Evolutionary conservation across 352 stramenopile genomes (phyloP).

Genomic region (Aphanomyces astaci): DNA sequence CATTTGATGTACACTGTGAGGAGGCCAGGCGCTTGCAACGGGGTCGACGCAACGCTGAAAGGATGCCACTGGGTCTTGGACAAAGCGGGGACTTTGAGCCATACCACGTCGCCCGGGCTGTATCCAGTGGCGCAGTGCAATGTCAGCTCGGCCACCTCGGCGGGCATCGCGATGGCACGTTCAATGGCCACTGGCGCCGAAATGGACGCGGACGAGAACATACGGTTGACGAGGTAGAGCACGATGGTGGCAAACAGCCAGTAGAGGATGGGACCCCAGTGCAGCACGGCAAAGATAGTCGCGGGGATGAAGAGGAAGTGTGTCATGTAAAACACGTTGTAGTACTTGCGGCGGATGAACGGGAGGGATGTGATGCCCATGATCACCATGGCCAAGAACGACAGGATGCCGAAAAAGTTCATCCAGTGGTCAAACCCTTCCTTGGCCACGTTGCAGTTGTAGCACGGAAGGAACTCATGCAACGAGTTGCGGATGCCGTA

Average conservation of each 20-base stretch:
- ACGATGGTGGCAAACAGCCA: conserved; percentile 48
- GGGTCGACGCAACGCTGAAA: conserved; percentile 80
- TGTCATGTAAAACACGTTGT: conserved; percentile 62
- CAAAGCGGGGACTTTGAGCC: conserved; percentile 72
- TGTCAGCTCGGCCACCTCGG: background rate
- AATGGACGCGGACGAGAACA: conserved; percentile 7
- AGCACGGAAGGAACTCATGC: conserved; percentile 49
- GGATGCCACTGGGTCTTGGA: conserved; percentile 81
- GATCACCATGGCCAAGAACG: conserved; percentile 55
- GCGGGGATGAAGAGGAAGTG: conserved; percentile 65
- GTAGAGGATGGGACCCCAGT: conserved; percentile 70
- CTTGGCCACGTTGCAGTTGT: conserved; percentile 55
- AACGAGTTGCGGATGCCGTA: conserved; percentile 57
- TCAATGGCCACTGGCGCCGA: background rate
- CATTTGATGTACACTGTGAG: conserved; percentile 79
- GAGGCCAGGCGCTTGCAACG: conserved; percentile 75
- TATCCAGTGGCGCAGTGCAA: conserved; percentile 41
- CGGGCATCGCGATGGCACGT: background rate
- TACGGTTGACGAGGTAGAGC: conserved; percentile 62
- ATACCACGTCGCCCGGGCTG: conserved; percentile 51
- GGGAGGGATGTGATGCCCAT: conserved; percentile 54
- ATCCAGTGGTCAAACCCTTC: conserved; percentile 55
- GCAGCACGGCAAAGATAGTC: conserved; percentile 53
- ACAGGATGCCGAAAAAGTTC: conserved; percentile 73
- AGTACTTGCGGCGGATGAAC: conserved; percentile 47